Percentiles rank a stretch among this genome's conserved stretches.
Evolutionary conservation across 495 filamentous ascomycete species (phyloP).

Genomic region (Daldinia decipiens): DNA sequence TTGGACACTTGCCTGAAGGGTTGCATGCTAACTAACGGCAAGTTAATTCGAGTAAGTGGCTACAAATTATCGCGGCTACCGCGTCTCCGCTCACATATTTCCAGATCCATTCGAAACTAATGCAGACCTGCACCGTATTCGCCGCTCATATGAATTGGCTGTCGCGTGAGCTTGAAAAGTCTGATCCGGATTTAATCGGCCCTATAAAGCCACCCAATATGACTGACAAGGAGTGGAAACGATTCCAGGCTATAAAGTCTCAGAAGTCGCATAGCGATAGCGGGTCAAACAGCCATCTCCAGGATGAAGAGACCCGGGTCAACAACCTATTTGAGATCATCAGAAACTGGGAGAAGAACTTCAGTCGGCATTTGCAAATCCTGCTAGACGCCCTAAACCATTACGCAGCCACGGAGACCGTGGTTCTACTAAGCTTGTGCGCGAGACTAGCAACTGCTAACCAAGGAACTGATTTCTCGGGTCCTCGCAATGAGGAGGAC

Average conservation of each 20-base stretch:
- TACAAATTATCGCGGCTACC: slow-evolving; percentile 14
- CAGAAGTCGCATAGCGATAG: slow-evolving; percentile 47
- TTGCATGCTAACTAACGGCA: slow-evolving; percentile 98
- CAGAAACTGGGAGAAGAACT: slow-evolving; percentile 89
- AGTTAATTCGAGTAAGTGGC: slow-evolving; percentile 80
- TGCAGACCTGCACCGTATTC: slow-evolving; percentile 92
- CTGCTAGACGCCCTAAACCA: slow-evolving; percentile 93
- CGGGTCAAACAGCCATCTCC: slow-evolving; percentile 30
- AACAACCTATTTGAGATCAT: slow-evolving; percentile 85
- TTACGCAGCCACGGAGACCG: slow-evolving; percentile 96
- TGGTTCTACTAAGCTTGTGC: slow-evolving; percentile 87
- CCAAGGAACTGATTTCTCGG: slow-evolving; percentile 69
- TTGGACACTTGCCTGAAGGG: slow-evolving; percentile 97
- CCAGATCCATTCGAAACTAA: slow-evolving; percentile 94
- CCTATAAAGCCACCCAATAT: slow-evolving; percentile 61
- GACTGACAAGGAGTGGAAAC: slow-evolving; percentile 63
- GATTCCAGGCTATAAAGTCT: slow-evolving; percentile 54
- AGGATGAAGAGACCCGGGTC: slow-evolving; percentile 71
- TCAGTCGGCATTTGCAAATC: slow-evolving; percentile 89
- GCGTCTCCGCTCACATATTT: slow-evolving; percentile 36
- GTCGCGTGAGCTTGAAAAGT: slow-evolving; percentile 77
- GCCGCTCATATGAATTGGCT: slow-evolving; percentile 85
- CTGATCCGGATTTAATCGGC: slow-evolving; percentile 76
- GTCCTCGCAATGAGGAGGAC: slow-evolving; percentile 60
- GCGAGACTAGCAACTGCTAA: slow-evolving; percentile 79